These are phyloP conservation scores for Persicaria tinctoria DNA, from an alignment of 148 eudicot species.

Conservation along the genomic window DNA sequence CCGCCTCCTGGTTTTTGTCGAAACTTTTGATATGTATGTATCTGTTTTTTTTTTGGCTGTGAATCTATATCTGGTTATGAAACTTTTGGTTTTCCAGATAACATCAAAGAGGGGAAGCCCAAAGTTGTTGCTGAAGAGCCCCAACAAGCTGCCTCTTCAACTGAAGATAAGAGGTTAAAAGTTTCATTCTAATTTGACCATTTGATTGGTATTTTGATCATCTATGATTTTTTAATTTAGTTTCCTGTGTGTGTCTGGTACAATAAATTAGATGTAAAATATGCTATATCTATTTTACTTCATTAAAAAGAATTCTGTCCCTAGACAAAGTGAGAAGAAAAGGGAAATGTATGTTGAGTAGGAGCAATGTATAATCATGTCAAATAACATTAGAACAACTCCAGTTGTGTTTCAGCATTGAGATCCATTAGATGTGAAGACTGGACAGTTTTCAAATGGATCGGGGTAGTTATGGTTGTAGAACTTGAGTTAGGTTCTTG, in stretches of 20 bases:
- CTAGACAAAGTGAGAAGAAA: slow-evolving; percentile 2
- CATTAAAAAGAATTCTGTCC: not conserved
- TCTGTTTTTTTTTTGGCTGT: not conserved
- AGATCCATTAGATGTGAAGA: not conserved
- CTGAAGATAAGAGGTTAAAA: slow-evolving; percentile 30
- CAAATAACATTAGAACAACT: not conserved
- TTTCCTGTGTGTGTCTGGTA: not conserved
- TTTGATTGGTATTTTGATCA: not conserved
- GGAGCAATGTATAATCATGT: not conserved
- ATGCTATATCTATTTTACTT: not conserved
- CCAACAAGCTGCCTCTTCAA: slow-evolving; percentile 19
- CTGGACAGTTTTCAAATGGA: not conserved
- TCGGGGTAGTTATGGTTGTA: not conserved
- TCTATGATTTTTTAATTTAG: not conserved
- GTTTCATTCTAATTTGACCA: not conserved
- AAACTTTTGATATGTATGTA: not conserved
- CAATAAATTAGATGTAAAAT: not conserved
- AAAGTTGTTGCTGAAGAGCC: slow-evolving; percentile 19
- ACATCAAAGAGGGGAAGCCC: slow-evolving; percentile 47
- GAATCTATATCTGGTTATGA: not conserved
- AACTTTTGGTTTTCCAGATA: slow-evolving; percentile 32
- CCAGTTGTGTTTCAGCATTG: not conserved
- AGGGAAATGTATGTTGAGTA: not conserved
- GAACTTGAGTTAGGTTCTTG: not conserved
- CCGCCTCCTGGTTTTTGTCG: not conserved